These are phyloP conservation scores for Chenopodium quinoa DNA, from an alignment of 148 eudicot genomes.

Conservation along the genomic window DNA sequence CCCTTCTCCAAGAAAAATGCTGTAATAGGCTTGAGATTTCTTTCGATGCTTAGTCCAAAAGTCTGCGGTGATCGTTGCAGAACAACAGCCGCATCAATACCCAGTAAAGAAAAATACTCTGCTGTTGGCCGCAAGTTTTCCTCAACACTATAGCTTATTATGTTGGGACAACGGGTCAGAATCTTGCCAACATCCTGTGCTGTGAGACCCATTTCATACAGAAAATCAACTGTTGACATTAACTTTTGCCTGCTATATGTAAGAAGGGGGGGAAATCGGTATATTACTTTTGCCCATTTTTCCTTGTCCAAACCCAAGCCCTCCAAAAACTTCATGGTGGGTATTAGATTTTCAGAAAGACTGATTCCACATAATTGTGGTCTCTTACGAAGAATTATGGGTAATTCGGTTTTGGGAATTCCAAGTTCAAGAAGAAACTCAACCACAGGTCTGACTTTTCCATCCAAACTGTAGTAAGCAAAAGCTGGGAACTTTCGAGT, in stretches of 20 bases:
- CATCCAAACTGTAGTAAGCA: conserved; percentile 82
- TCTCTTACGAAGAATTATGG: conserved; percentile 60
- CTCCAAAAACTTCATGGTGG: conserved; percentile 76
- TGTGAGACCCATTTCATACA: conserved; percentile 76
- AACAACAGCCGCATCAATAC: conserved; percentile 53
- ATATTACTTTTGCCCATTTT: conserved; percentile 78
- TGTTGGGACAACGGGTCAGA: conserved; percentile 71
- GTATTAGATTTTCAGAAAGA: conserved; percentile 75
- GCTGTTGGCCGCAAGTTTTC: conserved; percentile 70
- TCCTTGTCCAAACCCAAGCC: conserved; percentile 68
- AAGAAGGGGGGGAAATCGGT: conserved; percentile 78
- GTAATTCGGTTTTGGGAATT: conserved; percentile 64
- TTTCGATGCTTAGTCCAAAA: conserved; percentile 66
- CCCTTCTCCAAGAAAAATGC: conserved; percentile 67
- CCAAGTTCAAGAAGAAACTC: conserved; percentile 84
- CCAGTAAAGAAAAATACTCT: conserved; percentile 56
- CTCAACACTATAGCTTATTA: conserved; percentile 78
- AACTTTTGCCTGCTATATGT: conserved; percentile 72
- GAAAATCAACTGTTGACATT: conserved; percentile 65
- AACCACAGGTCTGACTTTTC: conserved; percentile 73
- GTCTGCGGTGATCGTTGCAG: conserved; percentile 59
- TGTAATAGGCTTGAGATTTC: conserved; percentile 63
- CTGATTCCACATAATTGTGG: conserved; percentile 86
- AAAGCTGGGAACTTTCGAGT: conserved; percentile 76
- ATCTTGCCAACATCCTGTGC: conserved; percentile 57